These are phyloP conservation scores for Colletotrichum melonis DNA, from an alignment of 2,329 filamentous ascomycete genomes.

Conservation along the genomic window DNA sequence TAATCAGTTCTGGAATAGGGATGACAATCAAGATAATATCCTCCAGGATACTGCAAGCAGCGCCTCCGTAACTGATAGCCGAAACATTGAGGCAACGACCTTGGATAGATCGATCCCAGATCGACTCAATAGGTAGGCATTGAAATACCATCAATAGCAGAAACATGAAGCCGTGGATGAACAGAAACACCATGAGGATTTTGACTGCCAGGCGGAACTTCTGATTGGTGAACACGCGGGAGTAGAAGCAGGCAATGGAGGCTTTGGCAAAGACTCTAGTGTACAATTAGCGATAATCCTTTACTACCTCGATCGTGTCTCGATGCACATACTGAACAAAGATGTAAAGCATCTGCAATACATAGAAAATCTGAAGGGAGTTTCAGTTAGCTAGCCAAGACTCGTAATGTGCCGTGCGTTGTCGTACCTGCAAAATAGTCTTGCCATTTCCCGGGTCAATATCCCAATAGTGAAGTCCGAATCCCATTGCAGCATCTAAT, in stretches of 20 bases:
- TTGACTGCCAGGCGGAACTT: constrained; percentile 25
- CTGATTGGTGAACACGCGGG: constrained; percentile 35
- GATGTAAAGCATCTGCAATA: constrained; percentile 39
- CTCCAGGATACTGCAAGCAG: constrained; percentile 34
- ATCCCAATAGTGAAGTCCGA: constrained; percentile 40
- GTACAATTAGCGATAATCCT: neutral
- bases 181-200: constrained; percentile 11
- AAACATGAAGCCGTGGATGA: constrained; percentile 32
- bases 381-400: neutral
- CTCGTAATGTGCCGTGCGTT: neutral
- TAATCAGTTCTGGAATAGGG: constrained; percentile 33
- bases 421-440: constrained; percentile 22
- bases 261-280: constrained; percentile 36
- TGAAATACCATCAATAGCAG: constrained; percentile 37
- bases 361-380: constrained; percentile 35
- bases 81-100: constrained; percentile 24
- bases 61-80: constrained; percentile 23
- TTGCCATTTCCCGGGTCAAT: constrained; percentile 31
- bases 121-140: constrained; percentile 34
- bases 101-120: constrained; percentile 31
- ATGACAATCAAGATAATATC: constrained; percentile 33
- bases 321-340: constrained; percentile 32
- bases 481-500: constrained; percentile 31
- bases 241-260: constrained; percentile 40
- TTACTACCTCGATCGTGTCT: neutral